phyloP scores from a whole-genome alignment of 2,329 filamentous ascomycete species.

The Ophiostoma sp. region DNA sequence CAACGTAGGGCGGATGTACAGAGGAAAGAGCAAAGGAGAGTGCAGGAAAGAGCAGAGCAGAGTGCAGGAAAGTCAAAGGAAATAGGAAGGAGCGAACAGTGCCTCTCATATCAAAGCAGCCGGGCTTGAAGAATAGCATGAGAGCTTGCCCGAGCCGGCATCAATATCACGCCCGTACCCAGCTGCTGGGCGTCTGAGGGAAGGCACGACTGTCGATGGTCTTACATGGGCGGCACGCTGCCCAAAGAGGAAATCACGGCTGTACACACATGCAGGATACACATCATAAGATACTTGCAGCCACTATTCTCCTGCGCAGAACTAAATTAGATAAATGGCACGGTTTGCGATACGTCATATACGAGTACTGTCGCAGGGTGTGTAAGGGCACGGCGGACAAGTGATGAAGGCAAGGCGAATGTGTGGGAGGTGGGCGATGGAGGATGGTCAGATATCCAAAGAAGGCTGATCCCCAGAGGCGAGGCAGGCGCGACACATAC shows the following conservation, averaged over 20 bases:
- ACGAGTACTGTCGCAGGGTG: background rate
- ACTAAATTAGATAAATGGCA: no score
- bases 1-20: no score
- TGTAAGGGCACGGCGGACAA: no score
- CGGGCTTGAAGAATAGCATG: background rate
- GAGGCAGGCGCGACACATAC: no score
- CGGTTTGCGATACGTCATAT: background rate
- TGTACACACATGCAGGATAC: background rate
- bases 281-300: conserved; percentile 7
- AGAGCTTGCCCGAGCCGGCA: background rate
- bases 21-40: background rate
- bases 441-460: no score
- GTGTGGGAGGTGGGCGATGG: no score
- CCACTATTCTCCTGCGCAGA: background rate
- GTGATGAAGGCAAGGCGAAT: no score
- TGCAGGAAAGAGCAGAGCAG: background rate
- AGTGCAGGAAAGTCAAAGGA: background rate
- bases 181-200: background rate
- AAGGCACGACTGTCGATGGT: background rate
- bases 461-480: no score
- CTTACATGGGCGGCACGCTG: conserved; percentile 7
- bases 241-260: conserved; percentile 9
- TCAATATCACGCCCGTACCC: background rate
- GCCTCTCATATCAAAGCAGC: background rate
- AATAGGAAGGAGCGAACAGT: background rate